phyloP scores from a whole-genome alignment of 345 rosid genomes.

The Carallia pectinifolia region DNA sequence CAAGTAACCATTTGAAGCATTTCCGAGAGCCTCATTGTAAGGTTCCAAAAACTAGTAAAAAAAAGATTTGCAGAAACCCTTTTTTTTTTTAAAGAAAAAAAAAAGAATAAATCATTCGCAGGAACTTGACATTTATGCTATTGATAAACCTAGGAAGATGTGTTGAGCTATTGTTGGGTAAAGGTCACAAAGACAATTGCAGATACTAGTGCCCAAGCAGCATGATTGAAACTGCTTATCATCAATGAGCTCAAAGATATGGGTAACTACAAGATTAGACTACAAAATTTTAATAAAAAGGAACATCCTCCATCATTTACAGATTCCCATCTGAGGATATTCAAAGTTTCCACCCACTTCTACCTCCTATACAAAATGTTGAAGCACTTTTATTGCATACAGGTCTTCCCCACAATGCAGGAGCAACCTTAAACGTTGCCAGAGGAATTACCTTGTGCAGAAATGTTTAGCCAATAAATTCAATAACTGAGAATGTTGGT shows the following conservation, averaged over 20 bases:
- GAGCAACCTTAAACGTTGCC: conserved; percentile 1
- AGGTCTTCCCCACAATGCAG: background rate
- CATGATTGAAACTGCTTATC: background rate
- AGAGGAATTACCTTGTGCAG: conserved; percentile 5
- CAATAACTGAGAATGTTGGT: background rate
- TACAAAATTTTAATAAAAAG: background rate
- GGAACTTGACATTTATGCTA: no score
- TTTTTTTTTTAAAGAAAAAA: no score
- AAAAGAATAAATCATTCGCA: no score
- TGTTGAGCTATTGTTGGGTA: no score
- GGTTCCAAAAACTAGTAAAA: no score
- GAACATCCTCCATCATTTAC: conserved; percentile 28
- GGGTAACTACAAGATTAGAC: background rate
- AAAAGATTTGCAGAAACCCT: no score
- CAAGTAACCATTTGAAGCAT: no score
- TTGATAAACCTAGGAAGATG: no score
- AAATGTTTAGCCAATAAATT: background rate
- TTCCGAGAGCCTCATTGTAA: no score
- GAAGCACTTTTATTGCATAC: background rate
- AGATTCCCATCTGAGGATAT: conserved; percentile 17
- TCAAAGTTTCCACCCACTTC: conserved; percentile 6
- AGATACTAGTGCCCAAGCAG: background rate
- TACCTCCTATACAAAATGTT: conserved; percentile 17
- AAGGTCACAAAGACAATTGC: background rate
- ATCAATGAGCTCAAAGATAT: background rate